Evolutionary conservation across 169 alveolate genomes (phyloP).

Genomic region (Plasmodium gaboni): DNA sequence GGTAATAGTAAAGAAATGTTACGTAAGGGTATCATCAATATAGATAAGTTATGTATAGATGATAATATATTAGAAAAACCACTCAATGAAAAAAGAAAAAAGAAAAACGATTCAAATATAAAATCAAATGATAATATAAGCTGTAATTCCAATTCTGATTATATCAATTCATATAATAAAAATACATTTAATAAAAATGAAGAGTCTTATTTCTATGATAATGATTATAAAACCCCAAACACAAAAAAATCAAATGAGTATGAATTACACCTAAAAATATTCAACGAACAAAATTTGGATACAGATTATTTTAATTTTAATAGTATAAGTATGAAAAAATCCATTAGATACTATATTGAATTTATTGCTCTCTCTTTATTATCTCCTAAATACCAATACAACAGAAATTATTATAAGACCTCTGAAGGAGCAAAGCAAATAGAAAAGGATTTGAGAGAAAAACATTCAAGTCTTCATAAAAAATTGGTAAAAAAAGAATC

Average conservation of each 20-base stretch:
- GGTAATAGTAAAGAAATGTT: no score
- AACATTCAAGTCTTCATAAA: conserved; percentile 29
- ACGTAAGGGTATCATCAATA: no score
- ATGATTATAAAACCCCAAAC: background rate
- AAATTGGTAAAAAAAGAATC: conserved; percentile 31
- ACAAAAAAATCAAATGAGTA: conserved; percentile 41
- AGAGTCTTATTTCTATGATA: conserved; percentile 13
- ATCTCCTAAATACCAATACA: conserved; percentile 60
- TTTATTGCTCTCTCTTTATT: conserved; percentile 56
- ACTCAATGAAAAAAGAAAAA: background rate
- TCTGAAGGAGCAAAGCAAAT: conserved; percentile 28
- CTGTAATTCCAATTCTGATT: conserved; percentile 1
- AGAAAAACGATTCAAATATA: background rate
- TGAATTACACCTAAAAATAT: conserved; percentile 44
- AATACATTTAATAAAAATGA: background rate
- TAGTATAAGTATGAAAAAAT: conserved; percentile 56
- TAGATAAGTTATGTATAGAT: no score
- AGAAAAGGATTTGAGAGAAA: conserved; percentile 13
- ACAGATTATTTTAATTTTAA: conserved; percentile 30
- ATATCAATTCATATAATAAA: background rate
- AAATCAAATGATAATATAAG: background rate
- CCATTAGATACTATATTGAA: conserved; percentile 56
- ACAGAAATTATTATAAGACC: conserved; percentile 27
- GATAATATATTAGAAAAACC: no score
- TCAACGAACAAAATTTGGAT: conserved; percentile 53